Conservation (phyloP, 768 basidiomycete species). For the Collybia nuda region DNA sequence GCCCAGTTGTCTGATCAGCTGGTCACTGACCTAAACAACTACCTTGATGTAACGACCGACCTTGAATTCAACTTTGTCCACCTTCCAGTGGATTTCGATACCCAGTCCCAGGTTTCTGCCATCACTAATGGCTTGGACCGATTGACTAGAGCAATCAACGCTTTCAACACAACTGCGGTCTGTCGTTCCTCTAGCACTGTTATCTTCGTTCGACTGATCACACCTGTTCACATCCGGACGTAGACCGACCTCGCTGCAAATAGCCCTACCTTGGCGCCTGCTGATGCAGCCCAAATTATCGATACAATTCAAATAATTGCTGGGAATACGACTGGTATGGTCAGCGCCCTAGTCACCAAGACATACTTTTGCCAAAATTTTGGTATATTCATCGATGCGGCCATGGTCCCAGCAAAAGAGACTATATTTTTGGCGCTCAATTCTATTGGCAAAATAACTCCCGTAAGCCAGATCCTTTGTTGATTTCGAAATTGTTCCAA, state of each 20-base stretch:
- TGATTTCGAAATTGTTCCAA: too few species aligned
- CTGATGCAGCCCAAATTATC: neutral
- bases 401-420: constrained; percentile 1
- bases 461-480: neutral
- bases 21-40: neutral
- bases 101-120: neutral
- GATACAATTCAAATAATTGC: neutral
- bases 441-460: neutral
- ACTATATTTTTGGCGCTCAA: neutral
- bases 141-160: neutral
- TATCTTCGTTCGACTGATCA: too few species aligned
- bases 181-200: too few species aligned
- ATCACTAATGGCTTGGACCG: neutral
- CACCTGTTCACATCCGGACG: neutral
- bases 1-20: neutral
- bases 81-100: constrained; percentile 1
- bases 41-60: neutral
- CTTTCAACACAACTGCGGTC: too few species aligned
- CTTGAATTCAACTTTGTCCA: neutral
- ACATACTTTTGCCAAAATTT: neutral
- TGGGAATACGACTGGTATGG: neutral
- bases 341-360: constrained; percentile 1
- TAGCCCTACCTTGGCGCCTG: neutral
- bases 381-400: neutral
- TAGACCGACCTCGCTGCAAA: neutral